A percentile compares a stretch with the other conserved stretches of the same genome.
Evolutionary conservation across 202 grass and related monocot species (phyloP).

Genomic region (Carex arenaria): DNA sequence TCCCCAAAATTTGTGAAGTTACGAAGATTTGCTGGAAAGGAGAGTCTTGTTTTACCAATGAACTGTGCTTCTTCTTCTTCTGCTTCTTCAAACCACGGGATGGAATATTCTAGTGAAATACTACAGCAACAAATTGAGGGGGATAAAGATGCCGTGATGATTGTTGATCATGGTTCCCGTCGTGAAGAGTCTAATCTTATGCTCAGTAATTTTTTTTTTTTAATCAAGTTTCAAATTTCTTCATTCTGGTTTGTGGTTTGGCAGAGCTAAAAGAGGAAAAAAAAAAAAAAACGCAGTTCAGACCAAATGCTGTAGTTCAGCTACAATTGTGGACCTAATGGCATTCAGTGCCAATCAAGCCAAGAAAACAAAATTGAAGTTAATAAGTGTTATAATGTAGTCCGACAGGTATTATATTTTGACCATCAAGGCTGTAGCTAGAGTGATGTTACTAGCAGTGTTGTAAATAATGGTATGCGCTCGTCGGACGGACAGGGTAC

Average conservation of each 20-base stretch:
- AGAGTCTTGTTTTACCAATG: conserved; percentile 23
- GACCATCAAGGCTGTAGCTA: neutral
- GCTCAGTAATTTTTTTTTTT: conserved; percentile 55
- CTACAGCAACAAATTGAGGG: conserved; percentile 20
- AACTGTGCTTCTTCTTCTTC: conserved; percentile 7
- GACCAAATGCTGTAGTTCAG: neutral
- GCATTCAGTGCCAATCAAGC: neutral
- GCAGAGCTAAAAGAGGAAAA: neutral
- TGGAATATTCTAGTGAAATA: conserved; percentile 1
- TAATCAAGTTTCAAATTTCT: neutral
- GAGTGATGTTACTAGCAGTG: neutral
- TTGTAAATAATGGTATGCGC: too few species aligned
- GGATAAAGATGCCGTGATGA: conserved; percentile 67
- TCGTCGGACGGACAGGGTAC: too few species aligned
- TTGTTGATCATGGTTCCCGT: conserved; percentile 88
- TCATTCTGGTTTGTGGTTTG: neutral
- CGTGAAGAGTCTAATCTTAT: conserved; percentile 84
- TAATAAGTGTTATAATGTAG: neutral
- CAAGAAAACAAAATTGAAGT: neutral
- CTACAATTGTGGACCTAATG: neutral
- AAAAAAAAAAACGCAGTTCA: neutral
- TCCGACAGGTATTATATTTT: neutral
- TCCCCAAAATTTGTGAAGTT: conserved; percentile 25
- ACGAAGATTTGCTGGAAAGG: conserved; percentile 12
- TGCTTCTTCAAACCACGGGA: neutral